Evolutionary conservation across 2,329 filamentous ascomycete genomes (phyloP), one percentile per base, ranked within the genome.

Genomic region (Trichoderma polysporum): DNA sequence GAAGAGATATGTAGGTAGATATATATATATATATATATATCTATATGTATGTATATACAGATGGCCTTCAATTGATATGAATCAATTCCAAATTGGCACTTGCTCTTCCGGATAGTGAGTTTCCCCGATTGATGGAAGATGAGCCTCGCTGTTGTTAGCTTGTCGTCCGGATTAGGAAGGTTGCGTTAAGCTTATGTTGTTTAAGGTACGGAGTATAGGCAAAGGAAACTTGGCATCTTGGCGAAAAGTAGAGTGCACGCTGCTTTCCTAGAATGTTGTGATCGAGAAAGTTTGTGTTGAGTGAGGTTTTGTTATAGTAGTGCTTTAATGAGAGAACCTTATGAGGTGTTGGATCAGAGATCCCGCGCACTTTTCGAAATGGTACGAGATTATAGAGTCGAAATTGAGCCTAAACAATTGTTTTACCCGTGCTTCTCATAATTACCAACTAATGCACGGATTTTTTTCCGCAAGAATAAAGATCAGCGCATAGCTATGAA

Each of bases 111-210:
- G 29, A 37, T 37, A 9, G 15, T 9, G 19, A 60, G 19, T 60
- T 35, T 2, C 41, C 9, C 29, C 19, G 31, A n/a, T 13, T n/a
- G 19, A n/a, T 17, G 13, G 31, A 41, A 25, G 41, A 22, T 6
- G 7, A 50, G 29, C 25, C 22, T 60, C 27, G 9, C 8, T 47
- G 4, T 45, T 31, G 35, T 15, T 1, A 25, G 41, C 15, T 49
- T 37, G 35, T 29, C 2, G 8, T 19, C 58, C 33, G 8, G 10
- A 61, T n/a, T 7, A 47, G 58, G 41, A 61, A 61, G 58, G 58
- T 61, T 61, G 17, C 41, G 50, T 13, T 50, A 50, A 61, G 58
- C 58, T 61, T 61, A 61, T 50, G 58, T 50, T 29, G 31, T 61
- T 61, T 61, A 61, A 61, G 8, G 41, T 37, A n/a, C n/a, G n/a